Evolutionary conservation across 1,284 basidiomycete species (phyloP).

Genomic region (Puccinia brachypodii): DNA sequence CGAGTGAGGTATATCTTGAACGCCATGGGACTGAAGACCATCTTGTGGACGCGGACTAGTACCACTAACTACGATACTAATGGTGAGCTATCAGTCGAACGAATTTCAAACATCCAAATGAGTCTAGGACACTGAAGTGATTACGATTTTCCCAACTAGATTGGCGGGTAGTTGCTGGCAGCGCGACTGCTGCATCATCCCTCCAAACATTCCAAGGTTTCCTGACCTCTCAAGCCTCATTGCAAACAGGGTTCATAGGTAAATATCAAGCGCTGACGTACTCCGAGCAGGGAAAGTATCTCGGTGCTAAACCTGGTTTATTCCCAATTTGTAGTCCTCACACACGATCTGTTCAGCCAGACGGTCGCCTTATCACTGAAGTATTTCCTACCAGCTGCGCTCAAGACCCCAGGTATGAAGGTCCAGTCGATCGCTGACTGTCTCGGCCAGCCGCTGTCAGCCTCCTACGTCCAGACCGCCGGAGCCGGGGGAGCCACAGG

Average conservation of each 20-base stretch:
- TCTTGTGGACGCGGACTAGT: conserved; percentile 56
- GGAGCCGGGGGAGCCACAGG: not conserved
- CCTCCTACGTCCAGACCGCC: conserved; percentile 28
- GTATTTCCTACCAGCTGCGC: conserved; percentile 54
- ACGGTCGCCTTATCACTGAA: conserved; percentile 55
- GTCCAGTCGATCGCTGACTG: conserved; percentile 33
- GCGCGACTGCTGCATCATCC: conserved; percentile 48
- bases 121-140: too few relatives aligned
- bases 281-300: conserved; percentile 1
- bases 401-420: conserved; percentile 10
- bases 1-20: conserved; percentile 55
- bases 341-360: conserved; percentile 56
- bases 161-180: conserved; percentile 55
- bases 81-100: conserved; percentile 11
- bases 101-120: not conserved
- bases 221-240: not conserved
- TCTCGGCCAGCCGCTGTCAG: conserved; percentile 7
- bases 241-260: conserved; percentile 25
- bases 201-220: conserved; percentile 20
- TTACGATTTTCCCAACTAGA: conserved; percentile 37
- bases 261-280: conserved; percentile 49
- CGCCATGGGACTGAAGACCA: conserved; percentile 54
- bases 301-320: conserved; percentile 51
- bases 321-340: conserved; percentile 63
- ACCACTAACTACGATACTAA: conserved; percentile 55